Evolutionary conservation across 2,329 filamentous ascomycete species (phyloP).

Genomic region (Pseudogymnoascus sp.): DNA sequence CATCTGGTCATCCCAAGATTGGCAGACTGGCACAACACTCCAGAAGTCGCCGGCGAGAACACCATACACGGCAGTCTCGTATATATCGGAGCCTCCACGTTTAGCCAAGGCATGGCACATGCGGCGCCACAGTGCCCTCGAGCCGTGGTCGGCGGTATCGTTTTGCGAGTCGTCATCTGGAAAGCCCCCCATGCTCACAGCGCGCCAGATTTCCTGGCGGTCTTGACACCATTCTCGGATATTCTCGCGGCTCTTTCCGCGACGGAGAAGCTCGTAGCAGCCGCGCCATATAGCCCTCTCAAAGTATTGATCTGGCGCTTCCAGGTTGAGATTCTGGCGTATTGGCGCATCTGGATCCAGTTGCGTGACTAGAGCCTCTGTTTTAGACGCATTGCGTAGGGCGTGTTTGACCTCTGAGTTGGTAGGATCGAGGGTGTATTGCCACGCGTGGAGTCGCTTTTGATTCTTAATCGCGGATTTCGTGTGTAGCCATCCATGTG

Average conservation of each 20-base stretch:
- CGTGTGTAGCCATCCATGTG: constrained; percentile 87
- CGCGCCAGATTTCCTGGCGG: constrained; percentile 81
- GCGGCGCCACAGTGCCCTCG: constrained; percentile 62
- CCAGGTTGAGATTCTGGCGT: constrained; percentile 66
- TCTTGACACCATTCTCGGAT: constrained; percentile 82
- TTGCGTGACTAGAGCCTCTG: constrained; percentile 67
- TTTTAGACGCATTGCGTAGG: constrained; percentile 48
- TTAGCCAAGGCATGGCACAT: constrained; percentile 67
- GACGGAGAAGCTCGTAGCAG: constrained; percentile 86
- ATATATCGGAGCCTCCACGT: constrained; percentile 60
- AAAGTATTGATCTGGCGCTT: constrained; percentile 77
- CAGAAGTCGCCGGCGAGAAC: constrained; percentile 76
- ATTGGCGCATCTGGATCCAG: constrained; percentile 86
- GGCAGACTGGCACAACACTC: constrained; percentile 68
- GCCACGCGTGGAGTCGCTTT: constrained; percentile 67
- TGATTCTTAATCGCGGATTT: constrained; percentile 81
- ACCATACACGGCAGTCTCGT: constrained; percentile 85
- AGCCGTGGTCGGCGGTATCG: constrained; percentile 36
- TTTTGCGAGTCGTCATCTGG: constrained; percentile 41
- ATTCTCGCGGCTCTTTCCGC: constrained; percentile 64
- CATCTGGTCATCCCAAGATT: constrained; percentile 76
- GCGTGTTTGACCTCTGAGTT: constrained; percentile 47
- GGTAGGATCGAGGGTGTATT: constrained; percentile 54
- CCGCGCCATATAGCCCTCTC: constrained; percentile 87
- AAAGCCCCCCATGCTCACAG: constrained; percentile 68